These are phyloP conservation scores for Coprinopsis marcescibilis DNA, from an alignment of 768 basidiomycete species.

Conservation along the genomic window DNA sequence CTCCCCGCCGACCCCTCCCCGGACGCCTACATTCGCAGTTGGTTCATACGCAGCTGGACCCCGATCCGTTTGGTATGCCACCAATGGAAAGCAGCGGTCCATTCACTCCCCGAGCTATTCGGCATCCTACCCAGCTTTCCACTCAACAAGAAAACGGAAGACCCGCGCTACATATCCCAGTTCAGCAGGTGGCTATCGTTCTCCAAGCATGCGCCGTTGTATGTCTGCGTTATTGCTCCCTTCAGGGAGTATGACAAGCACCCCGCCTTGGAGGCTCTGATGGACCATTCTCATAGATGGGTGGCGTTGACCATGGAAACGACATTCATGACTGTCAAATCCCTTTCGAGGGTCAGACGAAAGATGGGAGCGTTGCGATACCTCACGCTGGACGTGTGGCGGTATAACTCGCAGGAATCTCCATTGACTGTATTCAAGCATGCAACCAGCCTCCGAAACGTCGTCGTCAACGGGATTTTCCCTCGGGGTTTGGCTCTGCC, in stretches of 20 bases:
- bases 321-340: neutral
- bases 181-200: neutral
- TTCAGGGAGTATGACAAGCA: constrained; percentile 5
- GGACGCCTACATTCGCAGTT: neutral
- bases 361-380: neutral
- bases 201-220: neutral
- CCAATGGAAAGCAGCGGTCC: neutral
- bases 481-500: neutral
- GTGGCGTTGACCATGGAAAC: constrained; percentile 3
- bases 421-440: neutral
- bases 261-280: constrained; percentile 6
- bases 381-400: constrained; percentile 6
- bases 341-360: neutral
- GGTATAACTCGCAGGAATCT: neutral
- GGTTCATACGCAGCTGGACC: neutral
- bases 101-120: constrained; percentile 1
- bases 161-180: neutral
- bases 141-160: constrained; percentile 2
- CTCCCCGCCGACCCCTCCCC: neutral
- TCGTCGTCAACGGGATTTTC: neutral
- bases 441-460: neutral
- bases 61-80: neutral
- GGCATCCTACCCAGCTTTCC: constrained; percentile 3
- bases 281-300: constrained; percentile 5
- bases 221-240: constrained; percentile 1